Evolutionary conservation across 768 basidiomycete species (phyloP), one percentile per base, ranked within the genome.

Genomic region (Macrolepiota dolichaula): DNA sequence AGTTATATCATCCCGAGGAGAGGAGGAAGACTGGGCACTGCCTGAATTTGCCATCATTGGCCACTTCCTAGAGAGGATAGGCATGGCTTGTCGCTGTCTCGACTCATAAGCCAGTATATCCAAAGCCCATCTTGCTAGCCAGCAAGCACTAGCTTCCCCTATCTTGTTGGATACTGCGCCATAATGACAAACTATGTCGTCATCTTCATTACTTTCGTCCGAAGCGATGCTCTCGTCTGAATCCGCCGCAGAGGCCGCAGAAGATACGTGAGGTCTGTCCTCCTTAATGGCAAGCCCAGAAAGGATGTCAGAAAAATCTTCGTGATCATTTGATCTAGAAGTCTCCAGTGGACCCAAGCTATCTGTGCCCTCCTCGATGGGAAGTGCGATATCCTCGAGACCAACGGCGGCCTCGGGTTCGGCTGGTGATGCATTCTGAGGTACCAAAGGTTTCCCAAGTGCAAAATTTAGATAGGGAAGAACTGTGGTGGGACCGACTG

Each of bases 101-200:
- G 86, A 81, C 67, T 93, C 91, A 35, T 82, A 79, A 9, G 69
- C 67, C n/a, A 96, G 79, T 63, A 96, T 79, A 69, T 97, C 94
- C 12, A 74, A 70, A 0, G 87, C 92, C 95, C 95, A 98, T 47
- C 92, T 79, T 0, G 87, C 81, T 17, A 97, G 77, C 94, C 94
- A 98, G 71, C 90, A 92, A 2, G 84, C 83, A 65, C 89, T 88
- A 0, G 92, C 89, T 73, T 96, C 94, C 12, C 95, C 95, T 59
- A 97, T 92, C 76, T 93, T 96, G 73, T 94, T 86, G 0, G 91
- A 91, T 10, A 94, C 79, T n/a, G 85, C 80, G n/a, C 94, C 95
- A 67, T 97, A 96, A 68, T 86, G 81, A 66, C 86, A 90, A 37
- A 75, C 76, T 1, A 81, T 79, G 13, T 69, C 69, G 42, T 50